Evolutionary conservation across 2,329 filamentous ascomycete genomes (phyloP).

Genomic region (Colletotrichum scovillei): DNA sequence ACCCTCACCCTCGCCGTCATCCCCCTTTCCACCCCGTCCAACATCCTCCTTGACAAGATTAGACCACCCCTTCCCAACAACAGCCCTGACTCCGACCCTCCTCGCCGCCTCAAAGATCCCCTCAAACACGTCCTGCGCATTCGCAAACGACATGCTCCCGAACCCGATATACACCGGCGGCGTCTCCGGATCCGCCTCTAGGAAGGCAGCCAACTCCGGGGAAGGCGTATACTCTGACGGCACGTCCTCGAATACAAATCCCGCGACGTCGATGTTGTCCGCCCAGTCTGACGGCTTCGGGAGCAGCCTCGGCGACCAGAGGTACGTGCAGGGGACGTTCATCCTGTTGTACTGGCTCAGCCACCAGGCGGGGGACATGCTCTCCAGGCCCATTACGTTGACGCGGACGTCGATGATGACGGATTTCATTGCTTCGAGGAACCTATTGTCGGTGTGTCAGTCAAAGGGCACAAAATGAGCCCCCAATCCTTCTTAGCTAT

Average conservation of each 20-base stretch:
- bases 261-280: slow-evolving; percentile 63
- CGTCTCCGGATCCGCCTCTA: slow-evolving; percentile 39
- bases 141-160: slow-evolving; percentile 45
- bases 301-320: slow-evolving; percentile 56
- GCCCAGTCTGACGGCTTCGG: slow-evolving; percentile 66
- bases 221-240: slow-evolving; percentile 56
- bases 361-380: slow-evolving; percentile 59
- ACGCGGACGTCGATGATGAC: slow-evolving; percentile 59
- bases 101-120: neutral
- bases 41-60: neutral
- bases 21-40: neutral
- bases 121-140: slow-evolving; percentile 7
- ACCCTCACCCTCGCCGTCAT: too few species aligned
- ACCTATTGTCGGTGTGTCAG: neutral
- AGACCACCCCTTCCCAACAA: slow-evolving; percentile 21
- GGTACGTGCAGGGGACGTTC: slow-evolving; percentile 60
- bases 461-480: fast-evolving
- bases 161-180: slow-evolving; percentile 48
- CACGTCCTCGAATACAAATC: slow-evolving; percentile 64
- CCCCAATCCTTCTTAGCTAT: neutral
- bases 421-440: slow-evolving; percentile 30
- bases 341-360: slow-evolving; percentile 58
- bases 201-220: slow-evolving; percentile 46
- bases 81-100: slow-evolving; percentile 12
- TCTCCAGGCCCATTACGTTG: slow-evolving; percentile 55